These are phyloP conservation scores for Penicillium maclennaniae DNA, from an alignment of 495 filamentous ascomycete species.

Conservation along the genomic window DNA sequence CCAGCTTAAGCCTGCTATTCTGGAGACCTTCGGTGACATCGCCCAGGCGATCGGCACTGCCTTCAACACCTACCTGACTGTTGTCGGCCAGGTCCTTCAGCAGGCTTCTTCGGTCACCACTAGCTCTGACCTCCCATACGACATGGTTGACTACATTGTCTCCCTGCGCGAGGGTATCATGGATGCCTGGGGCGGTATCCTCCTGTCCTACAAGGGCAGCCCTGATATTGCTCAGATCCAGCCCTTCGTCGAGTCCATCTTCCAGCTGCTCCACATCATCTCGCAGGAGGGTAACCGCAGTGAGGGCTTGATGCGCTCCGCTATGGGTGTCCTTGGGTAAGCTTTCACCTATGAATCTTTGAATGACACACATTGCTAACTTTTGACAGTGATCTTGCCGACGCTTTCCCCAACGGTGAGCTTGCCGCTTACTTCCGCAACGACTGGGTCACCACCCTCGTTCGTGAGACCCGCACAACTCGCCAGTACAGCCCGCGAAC, in stretches of 20 bases:
- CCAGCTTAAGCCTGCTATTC: conserved; percentile 95
- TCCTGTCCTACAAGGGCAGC: conserved; percentile 79
- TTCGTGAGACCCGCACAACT: conserved; percentile 82
- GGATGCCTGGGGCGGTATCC: conserved; percentile 97
- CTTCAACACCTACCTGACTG: conserved; percentile 86
- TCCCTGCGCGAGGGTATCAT: conserved; percentile 95
- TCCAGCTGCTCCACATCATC: conserved; percentile 79
- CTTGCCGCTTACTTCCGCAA: conserved; percentile 76
- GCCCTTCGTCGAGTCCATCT: conserved; percentile 81
- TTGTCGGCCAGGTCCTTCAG: conserved; percentile 90
- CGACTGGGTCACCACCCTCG: conserved; percentile 83
- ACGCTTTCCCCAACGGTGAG: conserved; percentile 88
- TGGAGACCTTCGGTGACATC: conserved; percentile 97
- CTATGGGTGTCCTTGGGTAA: conserved; percentile 96
- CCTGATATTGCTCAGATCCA: conserved; percentile 60
- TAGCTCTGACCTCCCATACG: conserved; percentile 65
- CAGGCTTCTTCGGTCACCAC: conserved; percentile 81
- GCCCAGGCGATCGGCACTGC: conserved; percentile 89
- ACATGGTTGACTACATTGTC: conserved; percentile 93
- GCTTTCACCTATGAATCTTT: conserved; percentile 23
- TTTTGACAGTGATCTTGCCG: conserved; percentile 75
- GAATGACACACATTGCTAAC: conserved; percentile 30
- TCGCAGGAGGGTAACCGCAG: conserved; percentile 79
- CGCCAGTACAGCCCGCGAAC: conserved; percentile 78
- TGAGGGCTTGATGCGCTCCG: conserved; percentile 83